Conservation (phyloP, 2,329 filamentous ascomycete genomes). For the Aspergillus hortae region DNA sequence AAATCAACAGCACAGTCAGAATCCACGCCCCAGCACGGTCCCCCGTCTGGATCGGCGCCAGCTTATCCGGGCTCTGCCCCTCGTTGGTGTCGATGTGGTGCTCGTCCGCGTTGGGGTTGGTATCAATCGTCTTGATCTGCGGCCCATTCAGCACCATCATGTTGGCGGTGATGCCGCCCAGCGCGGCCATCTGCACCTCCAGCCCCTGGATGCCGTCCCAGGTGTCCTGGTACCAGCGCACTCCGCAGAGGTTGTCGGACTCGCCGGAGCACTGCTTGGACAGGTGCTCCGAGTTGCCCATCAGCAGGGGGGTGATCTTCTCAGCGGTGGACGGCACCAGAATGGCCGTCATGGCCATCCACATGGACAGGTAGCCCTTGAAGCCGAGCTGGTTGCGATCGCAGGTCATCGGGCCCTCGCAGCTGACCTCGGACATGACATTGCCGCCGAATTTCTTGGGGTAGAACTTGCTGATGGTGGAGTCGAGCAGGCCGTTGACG, state of each 20-base stretch:
- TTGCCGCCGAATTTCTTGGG: conserved; percentile 42
- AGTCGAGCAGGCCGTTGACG: conserved; percentile 54
- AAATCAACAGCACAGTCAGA: conserved; percentile 2
- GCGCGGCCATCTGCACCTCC: conserved; percentile 8
- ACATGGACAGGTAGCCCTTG: conserved; percentile 66
- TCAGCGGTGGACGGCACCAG: conserved; percentile 58
- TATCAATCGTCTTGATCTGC: conserved; percentile 4
- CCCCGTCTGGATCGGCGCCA: conserved; percentile 4
- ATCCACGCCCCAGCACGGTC: conserved; percentile 8
- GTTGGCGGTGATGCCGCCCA: conserved; percentile 6
- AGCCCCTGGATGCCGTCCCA: conserved; percentile 5
- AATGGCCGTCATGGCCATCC: conserved; percentile 58
- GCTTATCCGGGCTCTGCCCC: background rate
- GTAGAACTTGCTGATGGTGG: conserved; percentile 47
- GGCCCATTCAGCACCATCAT: conserved; percentile 4
- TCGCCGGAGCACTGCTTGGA: conserved; percentile 58
- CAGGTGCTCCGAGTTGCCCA: conserved; percentile 56
- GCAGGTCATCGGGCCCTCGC: conserved; percentile 59
- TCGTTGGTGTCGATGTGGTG: conserved; percentile 2
- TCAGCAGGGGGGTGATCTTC: conserved; percentile 55
- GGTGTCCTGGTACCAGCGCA: background rate
- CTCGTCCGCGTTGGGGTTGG: conserved; percentile 4
- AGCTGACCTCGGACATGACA: conserved; percentile 63
- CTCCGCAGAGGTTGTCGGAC: conserved; percentile 6
- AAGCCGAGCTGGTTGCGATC: conserved; percentile 66